phyloP scores from a whole-genome alignment of 2,329 filamentous ascomycete genomes.

The Trichocomaceae sp. region DNA sequence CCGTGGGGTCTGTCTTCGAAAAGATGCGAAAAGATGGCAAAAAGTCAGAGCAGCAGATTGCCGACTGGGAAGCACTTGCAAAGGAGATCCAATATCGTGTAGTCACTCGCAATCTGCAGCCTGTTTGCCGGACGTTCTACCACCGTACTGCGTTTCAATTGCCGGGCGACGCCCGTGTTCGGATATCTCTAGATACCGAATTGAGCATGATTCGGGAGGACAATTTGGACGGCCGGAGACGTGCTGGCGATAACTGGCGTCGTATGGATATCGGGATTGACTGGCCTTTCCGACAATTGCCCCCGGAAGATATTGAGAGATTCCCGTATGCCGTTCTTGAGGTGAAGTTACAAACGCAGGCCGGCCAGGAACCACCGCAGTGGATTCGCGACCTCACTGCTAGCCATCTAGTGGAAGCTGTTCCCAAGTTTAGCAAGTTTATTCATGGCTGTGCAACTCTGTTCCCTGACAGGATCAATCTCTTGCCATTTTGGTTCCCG shows the following conservation, averaged over 20 bases:
- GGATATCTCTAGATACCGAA: slow-evolving; percentile 94
- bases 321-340: slow-evolving; percentile 96
- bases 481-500: slow-evolving; percentile 94
- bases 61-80: slow-evolving; percentile 79
- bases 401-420: slow-evolving; percentile 94
- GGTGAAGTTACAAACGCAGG: slow-evolving; percentile 94
- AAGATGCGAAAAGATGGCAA: slow-evolving; percentile 94
- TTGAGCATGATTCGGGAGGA: slow-evolving; percentile 93
- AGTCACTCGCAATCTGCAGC: slow-evolving; percentile 75
- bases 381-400: slow-evolving; percentile 93
- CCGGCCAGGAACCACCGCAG: slow-evolving; percentile 87
- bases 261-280: slow-evolving; percentile 97
- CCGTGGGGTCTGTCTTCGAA: slow-evolving; percentile 84
- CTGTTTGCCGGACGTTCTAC: slow-evolving; percentile 93
- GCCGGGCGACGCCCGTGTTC: slow-evolving; percentile 88
- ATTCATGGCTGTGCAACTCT: slow-evolving; percentile 89
- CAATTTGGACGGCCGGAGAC: slow-evolving; percentile 72
- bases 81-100: slow-evolving; percentile 91
- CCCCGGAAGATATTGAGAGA: slow-evolving; percentile 73
- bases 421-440: slow-evolving; percentile 98
- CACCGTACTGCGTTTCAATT: slow-evolving; percentile 97
- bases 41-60: slow-evolving; percentile 85
- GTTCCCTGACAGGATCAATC: slow-evolving; percentile 78
- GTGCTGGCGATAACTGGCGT: slow-evolving; percentile 86
- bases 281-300: slow-evolving; percentile 84